Percentiles rank a stretch among this genome's conserved stretches.
Evolutionary conservation across 1,284 basidiomycete genomes (phyloP).

Genomic region (Ganoderma lucidum): DNA sequence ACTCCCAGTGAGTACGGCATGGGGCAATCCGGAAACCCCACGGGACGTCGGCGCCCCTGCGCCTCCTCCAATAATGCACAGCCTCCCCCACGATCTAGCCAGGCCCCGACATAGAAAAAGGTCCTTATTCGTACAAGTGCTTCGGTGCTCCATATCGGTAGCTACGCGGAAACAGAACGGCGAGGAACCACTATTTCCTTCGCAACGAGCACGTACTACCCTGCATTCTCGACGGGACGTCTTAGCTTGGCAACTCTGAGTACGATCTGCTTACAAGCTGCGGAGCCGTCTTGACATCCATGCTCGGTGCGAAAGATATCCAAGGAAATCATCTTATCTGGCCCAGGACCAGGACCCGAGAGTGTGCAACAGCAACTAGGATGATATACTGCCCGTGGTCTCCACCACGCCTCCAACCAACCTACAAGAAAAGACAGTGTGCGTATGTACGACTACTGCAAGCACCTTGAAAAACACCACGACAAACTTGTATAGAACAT

Average conservation of each 20-base stretch:
- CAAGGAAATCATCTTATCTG: not conserved
- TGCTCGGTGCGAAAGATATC: no score
- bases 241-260: no score
- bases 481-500: not conserved
- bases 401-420: constrained; percentile 22
- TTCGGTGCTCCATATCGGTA: not conserved
- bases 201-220: not conserved
- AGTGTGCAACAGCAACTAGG: not conserved
- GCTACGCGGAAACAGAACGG: constrained; percentile 1
- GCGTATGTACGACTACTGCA: constrained; percentile 14
- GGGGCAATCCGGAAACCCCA: not conserved
- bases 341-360: no score
- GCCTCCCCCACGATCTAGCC: constrained; percentile 1
- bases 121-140: not conserved
- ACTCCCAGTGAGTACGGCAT: constrained; percentile 3
- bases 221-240: no score
- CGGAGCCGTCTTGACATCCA: no score
- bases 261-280: no score
- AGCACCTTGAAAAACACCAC: not conserved
- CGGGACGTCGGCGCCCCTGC: not conserved
- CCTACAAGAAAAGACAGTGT: constrained; percentile 25
- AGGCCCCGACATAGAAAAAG: not conserved
- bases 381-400: constrained; percentile 28
- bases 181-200: not conserved
- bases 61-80: constrained; percentile 1